Base-by-base conservation (phyloP, 2,329 filamentous ascomycete genomes). In the Pseudogymnoascus sp. region DNA sequence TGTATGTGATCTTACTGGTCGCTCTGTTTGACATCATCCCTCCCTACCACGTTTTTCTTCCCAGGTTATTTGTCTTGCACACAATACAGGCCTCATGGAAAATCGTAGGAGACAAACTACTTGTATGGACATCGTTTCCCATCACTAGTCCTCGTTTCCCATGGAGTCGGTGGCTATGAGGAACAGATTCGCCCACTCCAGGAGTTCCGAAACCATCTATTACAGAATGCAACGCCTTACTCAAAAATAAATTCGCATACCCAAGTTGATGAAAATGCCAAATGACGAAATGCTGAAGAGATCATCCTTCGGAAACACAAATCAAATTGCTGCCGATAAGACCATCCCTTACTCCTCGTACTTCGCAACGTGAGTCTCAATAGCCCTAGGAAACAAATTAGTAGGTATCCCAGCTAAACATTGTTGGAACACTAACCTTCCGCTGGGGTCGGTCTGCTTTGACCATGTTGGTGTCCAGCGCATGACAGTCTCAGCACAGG, bases 401-500 rank as follows among this genome's bases (percentile, higher is more conserved):
- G 64, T 25, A 34, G 16, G 25, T 34, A 14, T 36, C 28, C 23
- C 8, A 31, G 2, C n/a, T 34, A 34, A 16, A 56, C 9, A 40
- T 40, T 14, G 6, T 12, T 40, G 18, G 53, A 14, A n/a, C 9
- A 61, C 68, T 68, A 63, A 72, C 72, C 72, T 72, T 80, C 95
- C 96, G 77, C 90, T 96, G 65, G 95, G 95, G 77, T 99, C 95
- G 25, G 87, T 90, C 84, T 97, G 92, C 76, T 96, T 90, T 63
- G 91, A 96, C 95, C 95, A 99, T 38, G 90, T 99, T 28, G 95
- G 95, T 63, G 90, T 92, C 96, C 95, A 99, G 73, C 95, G 84
- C 90, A 91, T 89, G 62, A 99, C 95, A 6, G 95, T 99, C 65
- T 85, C 88, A 7, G 95, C 96, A 75, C 93, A 97, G 73, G 88